Evolutionary conservation across 768 basidiomycete species (phyloP).

Genomic region (Naganishia vaughanmartiniae): DNA sequence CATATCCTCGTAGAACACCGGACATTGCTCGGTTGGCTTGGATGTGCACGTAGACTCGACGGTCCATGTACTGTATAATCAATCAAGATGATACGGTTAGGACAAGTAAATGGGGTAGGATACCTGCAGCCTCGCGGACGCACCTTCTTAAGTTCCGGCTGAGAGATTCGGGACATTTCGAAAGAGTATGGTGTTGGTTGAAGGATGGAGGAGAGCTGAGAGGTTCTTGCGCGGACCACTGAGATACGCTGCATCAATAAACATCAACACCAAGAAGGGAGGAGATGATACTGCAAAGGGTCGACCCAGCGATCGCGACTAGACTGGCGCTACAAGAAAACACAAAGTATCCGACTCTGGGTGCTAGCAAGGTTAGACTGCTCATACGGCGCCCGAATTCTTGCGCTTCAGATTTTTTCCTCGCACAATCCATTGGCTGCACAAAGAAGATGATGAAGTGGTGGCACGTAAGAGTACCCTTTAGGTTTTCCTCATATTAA

Average conservation of each 20-base stretch:
- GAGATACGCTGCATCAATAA: background rate
- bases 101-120: no score
- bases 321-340: background rate
- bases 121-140: conserved; percentile 31
- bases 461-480: background rate
- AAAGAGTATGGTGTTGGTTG: background rate
- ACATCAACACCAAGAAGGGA: background rate
- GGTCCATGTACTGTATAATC: conserved; percentile 87
- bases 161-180: conserved; percentile 62
- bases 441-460: background rate
- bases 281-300: background rate
- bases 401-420: conserved; percentile 7
- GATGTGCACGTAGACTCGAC: conserved; percentile 87
- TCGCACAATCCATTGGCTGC: conserved; percentile 9
- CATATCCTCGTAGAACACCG: conserved; percentile 91
- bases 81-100: conserved; percentile 9
- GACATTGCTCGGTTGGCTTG: conserved; percentile 90
- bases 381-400: no score
- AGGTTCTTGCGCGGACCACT: background rate
- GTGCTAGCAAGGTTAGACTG: no score
- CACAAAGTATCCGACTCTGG: background rate
- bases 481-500: background rate
- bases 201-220: background rate
- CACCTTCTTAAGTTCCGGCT: conserved; percentile 99
- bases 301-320: conserved; percentile 3